These are phyloP conservation scores for Salvia hispanica DNA, from an alignment of 257 asterid genomes.

Conservation along the genomic window DNA sequence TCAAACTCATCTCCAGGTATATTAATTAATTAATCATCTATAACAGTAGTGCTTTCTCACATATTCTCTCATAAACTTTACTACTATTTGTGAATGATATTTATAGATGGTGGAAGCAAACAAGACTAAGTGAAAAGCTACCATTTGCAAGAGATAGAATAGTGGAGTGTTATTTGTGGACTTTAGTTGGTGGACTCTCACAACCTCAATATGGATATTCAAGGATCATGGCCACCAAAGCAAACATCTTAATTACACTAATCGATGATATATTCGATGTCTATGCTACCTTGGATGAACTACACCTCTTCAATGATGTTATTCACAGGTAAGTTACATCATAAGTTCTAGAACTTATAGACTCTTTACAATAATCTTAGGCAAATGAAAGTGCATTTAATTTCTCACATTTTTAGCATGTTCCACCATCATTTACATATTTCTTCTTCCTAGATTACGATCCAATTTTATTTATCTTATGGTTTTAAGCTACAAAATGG, in stretches of 20 bases:
- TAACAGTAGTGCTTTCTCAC: no score
- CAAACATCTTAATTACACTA: slow-evolving; percentile 33
- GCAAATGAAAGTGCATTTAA: no score
- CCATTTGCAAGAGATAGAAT: slow-evolving; percentile 53
- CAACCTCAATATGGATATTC: slow-evolving; percentile 30
- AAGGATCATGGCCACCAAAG: slow-evolving; percentile 38
- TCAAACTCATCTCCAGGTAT: slow-evolving; percentile 33
- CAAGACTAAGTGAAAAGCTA: slow-evolving; percentile 35
- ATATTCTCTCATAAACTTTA: no score
- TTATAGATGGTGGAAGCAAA: slow-evolving; percentile 52
- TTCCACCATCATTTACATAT: no score
- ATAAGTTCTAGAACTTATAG: no score
- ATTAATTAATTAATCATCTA: not conserved
- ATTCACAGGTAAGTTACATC: slow-evolving; percentile 34
- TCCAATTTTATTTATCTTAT: no score
- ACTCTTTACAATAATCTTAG: no score
- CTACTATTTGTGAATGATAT: not conserved
- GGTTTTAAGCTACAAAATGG: no score
- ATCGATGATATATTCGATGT: slow-evolving; percentile 42
- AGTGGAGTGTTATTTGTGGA: slow-evolving; percentile 49
- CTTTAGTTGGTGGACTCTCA: slow-evolving; percentile 24
- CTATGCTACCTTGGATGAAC: slow-evolving; percentile 41
- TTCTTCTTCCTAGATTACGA: no score
- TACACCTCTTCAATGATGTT: slow-evolving; percentile 30
- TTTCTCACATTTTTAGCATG: no score